Evolutionary conservation across 73 alveolate species (phyloP), one percentile per base, ranked within the genome.

Genomic region (Paramecium bursaria): DNA sequence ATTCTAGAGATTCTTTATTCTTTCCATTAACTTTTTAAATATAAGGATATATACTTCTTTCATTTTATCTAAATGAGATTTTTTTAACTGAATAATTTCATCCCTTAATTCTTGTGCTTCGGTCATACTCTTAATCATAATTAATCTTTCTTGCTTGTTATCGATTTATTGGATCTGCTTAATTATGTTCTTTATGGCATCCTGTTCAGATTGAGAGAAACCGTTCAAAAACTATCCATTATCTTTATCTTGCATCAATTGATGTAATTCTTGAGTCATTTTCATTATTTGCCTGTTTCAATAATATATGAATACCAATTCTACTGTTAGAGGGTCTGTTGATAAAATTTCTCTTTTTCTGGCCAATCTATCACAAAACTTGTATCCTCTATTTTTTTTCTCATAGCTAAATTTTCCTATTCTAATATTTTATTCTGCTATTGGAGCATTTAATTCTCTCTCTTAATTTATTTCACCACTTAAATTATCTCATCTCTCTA

Each of bases 231-330:
- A n/a, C n/a, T n/a, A n/a, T n/a, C n/a, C n/a, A n/a, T n/a, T n/a
- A n/a, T n/a, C n/a, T n/a, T n/a, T n/a, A n/a, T n/a, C n/a, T 14
- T 67, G 27, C 31, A 30, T 30, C 15, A 57, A 30, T 29, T 57
- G 33, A 30, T 57, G 33, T 13, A 57, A 30, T 15, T 57, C 76
- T 10, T 10, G 17, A 31, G 55, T 67, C 44, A 67, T 39, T 35
- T 35, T 14, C 48, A 31, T 67, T 7, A 67, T 35, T 35, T 67
- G 13, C 82, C 82, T 39, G 27, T 67, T 67, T 23, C 21, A 67
- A 21, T 67, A n/a, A 19, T 67, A 39, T 47, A 67, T 35, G 0
- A n/a, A n/a, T 67, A 14, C 82, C 82, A 67, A 42, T 67, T 67
- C 44, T 35, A 67, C 23, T 67, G 11, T 39, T 67, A 39, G 46